Evolutionary conservation across 1,139 yeast genomes (phyloP), one percentile per base, ranked within the genome.

Genomic region (Yamadazyma diospyri): DNA sequence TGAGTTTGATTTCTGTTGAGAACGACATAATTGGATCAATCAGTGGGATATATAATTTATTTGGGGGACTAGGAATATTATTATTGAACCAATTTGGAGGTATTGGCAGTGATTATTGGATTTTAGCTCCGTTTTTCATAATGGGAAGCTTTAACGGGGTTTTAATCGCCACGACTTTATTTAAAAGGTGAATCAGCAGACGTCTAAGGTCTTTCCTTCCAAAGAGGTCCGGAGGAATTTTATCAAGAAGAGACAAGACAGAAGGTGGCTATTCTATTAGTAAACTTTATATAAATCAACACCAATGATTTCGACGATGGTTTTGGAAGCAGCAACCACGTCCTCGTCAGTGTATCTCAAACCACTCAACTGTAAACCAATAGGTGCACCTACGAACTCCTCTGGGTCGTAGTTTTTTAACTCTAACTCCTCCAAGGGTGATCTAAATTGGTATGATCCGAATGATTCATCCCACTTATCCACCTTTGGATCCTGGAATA

Each of bases 31-130:
- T 77, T 35, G 92, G 92, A 5, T 70, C 85, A 5, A 69, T 82
- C 26, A 72, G 82, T 37, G 92, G 92, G 2, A 73, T 80, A 6
- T 80, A 78, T 50, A 72, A 81, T 12, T 68, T 82, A 35, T 62
- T 72, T 45, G 88, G 88, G 6, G 87, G 86, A 1, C 34, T 78
- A n/a, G 92, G 92, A 1, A 79, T 81, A 16, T 55, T 82, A 37
- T 36, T 78, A 1, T 59, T 81, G 16, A 70, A 80, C 25, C 72
- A 74, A 44, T 31, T 78, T 10, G 89, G 89, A 4, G 88, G 88
- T 1, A 48, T 57, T 24, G 60, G 77, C 46, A 74, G 83, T 24
- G 87, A 80, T 47, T 36, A 43, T 24, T 76, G 79, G 76, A 59
- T 69, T 13, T 71, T 76, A 30, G 73, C 76, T 1, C 86, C 88